Evolutionary conservation across 805 yeast genomes (phyloP), one percentile per base, ranked within the genome.

Genomic region (Starmerella cellae): DNA sequence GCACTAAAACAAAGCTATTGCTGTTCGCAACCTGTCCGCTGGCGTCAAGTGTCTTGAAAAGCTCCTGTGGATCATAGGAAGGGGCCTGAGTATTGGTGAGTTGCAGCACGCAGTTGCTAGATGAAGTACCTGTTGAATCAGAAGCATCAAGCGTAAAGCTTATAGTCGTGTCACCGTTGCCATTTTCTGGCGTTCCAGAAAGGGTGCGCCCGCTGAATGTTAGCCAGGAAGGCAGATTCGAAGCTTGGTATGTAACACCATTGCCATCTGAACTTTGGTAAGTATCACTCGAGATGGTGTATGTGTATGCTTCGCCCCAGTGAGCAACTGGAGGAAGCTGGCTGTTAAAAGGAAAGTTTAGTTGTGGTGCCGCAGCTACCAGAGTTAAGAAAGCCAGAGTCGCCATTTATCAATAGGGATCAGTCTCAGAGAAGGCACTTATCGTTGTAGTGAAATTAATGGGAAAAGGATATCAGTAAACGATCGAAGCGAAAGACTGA

Each of bases 281-380:
- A 2, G 97, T 88, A 51, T 77, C 74, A 45, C 71, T 64, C 41
- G 85, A 77, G 33, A 88, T 61, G 29, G 77, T 69, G 61, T 82
- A 88, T 17, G 64, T 51, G 61, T 79, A 88, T 2, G 58, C 51
- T 52, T 73, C 67, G 45, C 73, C 73, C 14, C 75, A 73, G 44
- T 93, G 69, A 4, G 94, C 97, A 13, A 91, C 82, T 27, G 84
- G 79, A 4, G 97, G 97, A 19, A 77, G 68, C 62, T 88, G 98
- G 57, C 76, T 75, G 49, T 71, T 62, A 57, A 85, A 74, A n/a
- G 94, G 87, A 66, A 79, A 82, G 35, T 81, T 82, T 31, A 70
- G 66, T 40, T 68, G 65, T 5, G 82, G 77, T 4, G 46, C 32
- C 3, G 48, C 52, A 10, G 18, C n/a, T 4, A 33, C 43, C 5